Evolutionary conservation across 306 rosid species (phyloP).

Genomic region (Trifolium fragiferum): DNA sequence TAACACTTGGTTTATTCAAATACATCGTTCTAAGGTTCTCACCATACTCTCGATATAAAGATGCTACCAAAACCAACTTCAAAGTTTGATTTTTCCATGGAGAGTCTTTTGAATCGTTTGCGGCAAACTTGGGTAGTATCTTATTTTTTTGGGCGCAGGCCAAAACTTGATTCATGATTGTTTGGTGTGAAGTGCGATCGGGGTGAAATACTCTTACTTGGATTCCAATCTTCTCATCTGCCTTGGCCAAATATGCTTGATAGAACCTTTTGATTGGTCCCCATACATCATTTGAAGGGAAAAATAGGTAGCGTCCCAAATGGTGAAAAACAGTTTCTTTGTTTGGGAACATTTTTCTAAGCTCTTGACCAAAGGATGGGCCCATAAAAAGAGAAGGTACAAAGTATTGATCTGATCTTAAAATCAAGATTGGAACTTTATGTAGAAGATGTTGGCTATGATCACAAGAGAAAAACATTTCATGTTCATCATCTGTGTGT

Average conservation of each 20-base stretch:
- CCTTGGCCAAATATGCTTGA: conserved; percentile 27
- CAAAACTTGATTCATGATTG: conserved; percentile 53
- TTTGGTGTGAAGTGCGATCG: conserved; percentile 20
- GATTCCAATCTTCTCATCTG: conserved; percentile 33
- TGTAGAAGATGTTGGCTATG: conserved; percentile 55
- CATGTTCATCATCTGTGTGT: conserved; percentile 42
- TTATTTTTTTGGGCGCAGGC: conserved; percentile 48
- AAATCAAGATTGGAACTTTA: conserved; percentile 49
- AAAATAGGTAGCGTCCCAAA: conserved; percentile 33
- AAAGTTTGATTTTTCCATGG: conserved; percentile 16
- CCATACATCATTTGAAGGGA: conserved; percentile 42
- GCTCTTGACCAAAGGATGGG: conserved; percentile 50
- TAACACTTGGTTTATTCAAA: conserved; percentile 48
- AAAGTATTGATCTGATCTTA: conserved; percentile 63
- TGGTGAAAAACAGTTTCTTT: conserved; percentile 38
- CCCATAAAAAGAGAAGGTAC: conserved; percentile 65
- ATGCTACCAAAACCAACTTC: conserved; percentile 56
- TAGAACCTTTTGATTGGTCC: conserved; percentile 52
- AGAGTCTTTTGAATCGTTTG: background rate
- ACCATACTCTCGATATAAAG: conserved; percentile 52
- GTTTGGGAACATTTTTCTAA: conserved; percentile 38
- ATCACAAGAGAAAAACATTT: conserved; percentile 62
- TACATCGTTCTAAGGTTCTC: conserved; percentile 51
- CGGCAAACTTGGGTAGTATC: conserved; percentile 38
- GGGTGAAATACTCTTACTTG: conserved; percentile 43